Evolutionary conservation across 2,329 filamentous ascomycete species (phyloP), one percentile per base, ranked within the genome.

Genomic region (Pseudocercospora crystallina): DNA sequence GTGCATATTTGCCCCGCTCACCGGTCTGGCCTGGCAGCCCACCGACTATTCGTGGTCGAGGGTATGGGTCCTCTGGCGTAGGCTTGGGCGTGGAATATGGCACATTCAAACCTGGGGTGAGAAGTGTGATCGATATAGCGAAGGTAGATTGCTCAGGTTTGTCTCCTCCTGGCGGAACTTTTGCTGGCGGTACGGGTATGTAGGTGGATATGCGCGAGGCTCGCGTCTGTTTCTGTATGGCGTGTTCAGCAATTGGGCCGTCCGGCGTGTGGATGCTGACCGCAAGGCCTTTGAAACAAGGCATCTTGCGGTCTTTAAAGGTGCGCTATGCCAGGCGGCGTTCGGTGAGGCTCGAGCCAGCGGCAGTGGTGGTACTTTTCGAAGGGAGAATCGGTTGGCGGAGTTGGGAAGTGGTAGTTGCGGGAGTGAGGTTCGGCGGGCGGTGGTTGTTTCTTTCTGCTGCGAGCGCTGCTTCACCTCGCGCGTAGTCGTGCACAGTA

Each of bases 251-350:
- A 60, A 99, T 83, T 60, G 94, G 91, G 38, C 83, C 83, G 61
- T 82, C 79, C 62, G 90, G 81, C 38, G 83, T 84, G 76, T 99
- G 94, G 71, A 97, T 95, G 81, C 89, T 95, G 70, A 97, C 92
- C 65, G 94, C 92, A 75, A 99, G 90, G 74, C 94, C 94, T 79
- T 97, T 95, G 79, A 97, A 99, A 83, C 91, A 97, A 77, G 94
- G 94, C 94, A 88, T 88, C 61, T 59, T 69, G 61, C 61, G 63
- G 63, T 61, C 61, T 46, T 11, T 40, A 26, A 26, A 26, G 20
- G 20, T 26, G 20, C 20, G 20, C 20, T 26, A 26, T 26, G 20
- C 20, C 20, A 26, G 20, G 20, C 20, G 20, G 20, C 20, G 20
- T 26, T 26, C 20, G 29, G 34, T 44, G 47, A 48, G 40, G 36